Base-by-base conservation (phyloP, 164 flowering plant genomes). In the Berberis thunbergii region DNA sequence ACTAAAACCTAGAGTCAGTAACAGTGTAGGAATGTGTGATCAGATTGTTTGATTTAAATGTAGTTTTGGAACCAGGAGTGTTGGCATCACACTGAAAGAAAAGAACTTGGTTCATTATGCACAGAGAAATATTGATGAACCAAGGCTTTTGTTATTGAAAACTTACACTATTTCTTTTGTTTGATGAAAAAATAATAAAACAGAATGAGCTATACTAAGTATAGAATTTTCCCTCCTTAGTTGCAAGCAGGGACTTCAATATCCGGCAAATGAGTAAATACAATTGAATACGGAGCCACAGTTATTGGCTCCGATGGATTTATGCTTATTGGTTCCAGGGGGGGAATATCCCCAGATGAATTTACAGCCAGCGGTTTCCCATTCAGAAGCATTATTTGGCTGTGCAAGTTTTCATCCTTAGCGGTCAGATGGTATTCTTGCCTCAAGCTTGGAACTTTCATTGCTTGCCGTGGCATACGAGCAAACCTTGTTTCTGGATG, bases 381-480 rank as follows among this genome's bases (percentile, higher is more conserved):
- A 78, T 91, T 91, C 43, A 94, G 89, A 26, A 85, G 73, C 86
- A 86, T 76, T 6, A 74, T 83, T 72, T 79, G 88, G 81, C 96
- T 89, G n/a, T 87, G 96, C 61, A 91, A 69, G 68, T 91, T 61
- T 10, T 93, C 87, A 76, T 85, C 84, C 69, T 81, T 73, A 1
- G 96, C 76, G 48, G 91, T 84, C 48, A 87, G 70, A 70, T 89
- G 99, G 70, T 94, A 91, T 64, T 94, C 97, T 70, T 86, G 86
- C 68, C 98, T 82, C 44, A 45, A 62, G 4, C 8, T 57, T 63
- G 13, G 71, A 12, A 38, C 41, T 38, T 7, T 46, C 40, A 4
- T 52, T 12, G 59, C 53, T 43, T 49, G 57, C 52, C 60, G 65
- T 26, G 67, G 72, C 7, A 64, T 59, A 63, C 41, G 61, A 60